Percentiles rank a stretch among this genome's conserved stretches.
Evolutionary conservation across 2,329 filamentous ascomycete genomes (phyloP).

Genomic region (Apiospora koreana): DNA sequence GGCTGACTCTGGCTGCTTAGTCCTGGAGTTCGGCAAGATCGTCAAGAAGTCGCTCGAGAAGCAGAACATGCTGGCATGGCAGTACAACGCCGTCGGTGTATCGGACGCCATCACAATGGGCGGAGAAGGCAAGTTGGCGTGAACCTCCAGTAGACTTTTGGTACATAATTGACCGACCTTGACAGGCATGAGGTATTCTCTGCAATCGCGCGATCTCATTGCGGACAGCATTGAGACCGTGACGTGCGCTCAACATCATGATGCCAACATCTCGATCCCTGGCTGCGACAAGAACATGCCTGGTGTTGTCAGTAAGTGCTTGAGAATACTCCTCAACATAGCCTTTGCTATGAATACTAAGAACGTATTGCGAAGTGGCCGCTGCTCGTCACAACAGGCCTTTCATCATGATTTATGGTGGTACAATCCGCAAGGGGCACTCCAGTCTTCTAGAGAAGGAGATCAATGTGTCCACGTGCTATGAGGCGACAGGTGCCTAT

Average conservation of each 20-base stretch:
- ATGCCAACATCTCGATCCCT: slow-evolving; percentile 93
- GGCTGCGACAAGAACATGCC: slow-evolving; percentile 99
- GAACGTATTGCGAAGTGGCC: slow-evolving; percentile 50
- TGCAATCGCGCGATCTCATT: slow-evolving; percentile 89
- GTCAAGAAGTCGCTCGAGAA: slow-evolving; percentile 81
- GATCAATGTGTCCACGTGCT: slow-evolving; percentile 85
- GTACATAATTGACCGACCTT: not conserved
- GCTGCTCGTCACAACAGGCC: slow-evolving; percentile 87
- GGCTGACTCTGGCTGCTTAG: slow-evolving; percentile 46
- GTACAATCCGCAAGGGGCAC: slow-evolving; percentile 81
- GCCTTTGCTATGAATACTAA: not conserved
- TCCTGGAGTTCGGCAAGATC: slow-evolving; percentile 84
- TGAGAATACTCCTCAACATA: not conserved
- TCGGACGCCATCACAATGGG: slow-evolving; percentile 96
- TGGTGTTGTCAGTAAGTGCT: slow-evolving; percentile 63
- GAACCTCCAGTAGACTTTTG: not conserved
- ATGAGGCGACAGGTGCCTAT: slow-evolving; percentile 84
- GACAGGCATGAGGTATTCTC: slow-evolving; percentile 86
- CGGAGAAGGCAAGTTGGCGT: slow-evolving; percentile 66
- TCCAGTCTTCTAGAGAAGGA: slow-evolving; percentile 71
- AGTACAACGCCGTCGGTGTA: slow-evolving; percentile 88
- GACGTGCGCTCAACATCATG: slow-evolving; percentile 99
- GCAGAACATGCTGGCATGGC: slow-evolving; percentile 89
- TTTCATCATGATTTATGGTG: slow-evolving; percentile 91
- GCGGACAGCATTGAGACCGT: slow-evolving; percentile 98